Conservation (phyloP, 331 rosid genomes). For the Quercus phellos region DNA sequence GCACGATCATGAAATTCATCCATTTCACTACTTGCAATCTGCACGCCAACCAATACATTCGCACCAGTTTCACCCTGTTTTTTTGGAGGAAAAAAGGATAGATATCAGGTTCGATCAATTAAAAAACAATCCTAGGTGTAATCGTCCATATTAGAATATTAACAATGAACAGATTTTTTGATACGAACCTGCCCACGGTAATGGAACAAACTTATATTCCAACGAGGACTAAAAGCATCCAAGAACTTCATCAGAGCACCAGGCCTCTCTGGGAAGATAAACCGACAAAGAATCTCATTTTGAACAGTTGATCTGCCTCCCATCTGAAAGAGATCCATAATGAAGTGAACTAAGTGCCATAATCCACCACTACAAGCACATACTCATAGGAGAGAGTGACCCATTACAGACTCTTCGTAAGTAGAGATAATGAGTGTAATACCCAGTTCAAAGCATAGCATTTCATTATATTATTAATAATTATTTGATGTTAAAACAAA, state of each 20-base stretch:
- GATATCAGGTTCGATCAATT: conserved; percentile 1
- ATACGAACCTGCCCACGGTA: conserved; percentile 70
- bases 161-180: not conserved
- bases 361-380: conserved; percentile 1
- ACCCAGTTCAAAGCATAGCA: no score
- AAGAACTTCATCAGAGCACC: conserved; percentile 86
- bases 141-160: not conserved
- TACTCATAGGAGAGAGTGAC: not conserved
- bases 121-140: no score
- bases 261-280: conserved; percentile 87
- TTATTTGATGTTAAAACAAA: no score
- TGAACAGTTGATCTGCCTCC: conserved; percentile 60
- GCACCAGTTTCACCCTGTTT: conserved; percentile 87
- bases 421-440: not conserved
- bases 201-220: conserved; percentile 91
- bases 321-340: conserved; percentile 53
- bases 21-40: conserved; percentile 51
- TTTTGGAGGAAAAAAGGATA: not conserved
- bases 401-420: not conserved
- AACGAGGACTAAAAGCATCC: conserved; percentile 84
- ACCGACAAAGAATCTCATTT: conserved; percentile 82
- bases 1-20: conserved; percentile 56
- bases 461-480: no score
- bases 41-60: conserved; percentile 80
- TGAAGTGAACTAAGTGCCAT: conserved; percentile 15